Evolutionary conservation across 768 basidiomycete species (phyloP).

Genomic region (Paxillus ammoniavirescens): DNA sequence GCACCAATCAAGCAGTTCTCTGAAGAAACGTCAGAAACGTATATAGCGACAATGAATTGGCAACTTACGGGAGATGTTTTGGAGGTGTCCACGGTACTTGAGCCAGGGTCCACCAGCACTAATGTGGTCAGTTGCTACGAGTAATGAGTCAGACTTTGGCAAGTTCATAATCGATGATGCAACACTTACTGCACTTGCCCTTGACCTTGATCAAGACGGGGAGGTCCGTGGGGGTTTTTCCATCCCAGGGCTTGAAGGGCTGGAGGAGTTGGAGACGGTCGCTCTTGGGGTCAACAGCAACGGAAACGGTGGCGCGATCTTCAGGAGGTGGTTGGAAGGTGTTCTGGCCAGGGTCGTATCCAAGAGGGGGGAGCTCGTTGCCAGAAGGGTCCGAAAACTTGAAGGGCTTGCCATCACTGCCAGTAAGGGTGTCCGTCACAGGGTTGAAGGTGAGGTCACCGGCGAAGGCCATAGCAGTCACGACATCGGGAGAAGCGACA

Average conservation of each 20-base stretch:
- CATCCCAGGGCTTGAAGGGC: constrained; percentile 92
- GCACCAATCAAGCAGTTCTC: constrained; percentile 98
- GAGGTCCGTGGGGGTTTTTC: constrained; percentile 84
- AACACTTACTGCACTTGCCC: constrained; percentile 93
- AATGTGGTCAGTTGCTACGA: constrained; percentile 84
- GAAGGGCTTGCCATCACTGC: constrained; percentile 93
- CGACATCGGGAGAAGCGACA: constrained; percentile 90
- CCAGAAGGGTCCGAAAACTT: constrained; percentile 93
- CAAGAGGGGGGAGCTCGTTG: constrained; percentile 89
- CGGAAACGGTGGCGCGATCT: constrained; percentile 80
- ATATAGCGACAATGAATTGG: not conserved
- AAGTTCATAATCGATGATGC: not conserved
- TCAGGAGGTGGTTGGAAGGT: constrained; percentile 94
- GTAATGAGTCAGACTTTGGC: constrained; percentile 2
- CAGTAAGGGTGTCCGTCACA: constrained; percentile 82
- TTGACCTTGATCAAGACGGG: constrained; percentile 97
- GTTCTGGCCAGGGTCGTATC: constrained; percentile 95
- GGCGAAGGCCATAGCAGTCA: constrained; percentile 95
- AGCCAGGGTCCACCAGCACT: constrained; percentile 98
- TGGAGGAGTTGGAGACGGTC: constrained; percentile 89
- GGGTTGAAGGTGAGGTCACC: constrained; percentile 97
- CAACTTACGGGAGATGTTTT: constrained; percentile 90
- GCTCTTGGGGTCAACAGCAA: constrained; percentile 81
- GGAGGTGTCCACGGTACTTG: constrained; percentile 98
- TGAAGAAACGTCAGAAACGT: constrained; percentile 28